phyloP scores from a whole-genome alignment of 2,329 filamentous ascomycete species.

The Phaeophleospora eucalypticola region DNA sequence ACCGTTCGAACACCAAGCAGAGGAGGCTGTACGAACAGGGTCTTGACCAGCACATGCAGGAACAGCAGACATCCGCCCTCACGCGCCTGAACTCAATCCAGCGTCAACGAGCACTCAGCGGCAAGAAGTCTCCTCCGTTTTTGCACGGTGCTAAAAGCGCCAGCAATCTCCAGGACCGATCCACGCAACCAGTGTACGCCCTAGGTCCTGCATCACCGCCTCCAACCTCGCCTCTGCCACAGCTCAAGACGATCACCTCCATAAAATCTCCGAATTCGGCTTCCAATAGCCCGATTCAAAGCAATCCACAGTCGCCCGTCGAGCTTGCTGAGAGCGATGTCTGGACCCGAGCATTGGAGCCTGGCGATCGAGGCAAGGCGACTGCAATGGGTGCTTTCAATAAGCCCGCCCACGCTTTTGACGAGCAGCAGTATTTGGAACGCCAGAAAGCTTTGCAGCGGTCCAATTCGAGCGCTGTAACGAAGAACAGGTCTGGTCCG shows the following conservation, averaged over 20 bases:
- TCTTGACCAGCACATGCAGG: slow-evolving; percentile 72
- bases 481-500: slow-evolving; percentile 15
- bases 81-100: slow-evolving; percentile 76
- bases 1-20: slow-evolving; percentile 65
- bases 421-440: slow-evolving; percentile 80
- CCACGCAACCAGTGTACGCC: slow-evolving; percentile 28
- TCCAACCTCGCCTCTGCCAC: slow-evolving; percentile 35
- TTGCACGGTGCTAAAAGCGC: slow-evolving; percentile 51
- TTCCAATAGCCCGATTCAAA: slow-evolving; percentile 36
- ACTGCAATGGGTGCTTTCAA: slow-evolving; percentile 70
- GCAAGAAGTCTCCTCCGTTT: slow-evolving; percentile 45
- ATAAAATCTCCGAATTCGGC: slow-evolving; percentile 33
- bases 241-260: slow-evolving; percentile 33
- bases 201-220: slow-evolving; percentile 40
- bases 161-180: slow-evolving; percentile 58
- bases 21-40: slow-evolving; percentile 80
- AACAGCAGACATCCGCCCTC: slow-evolving; percentile 72
- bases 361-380: slow-evolving; percentile 75
- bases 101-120: slow-evolving; percentile 53
- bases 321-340: slow-evolving; percentile 63
- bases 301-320: slow-evolving; percentile 48
- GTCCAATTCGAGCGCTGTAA: slow-evolving; percentile 25
- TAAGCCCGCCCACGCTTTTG: slow-evolving; percentile 70
- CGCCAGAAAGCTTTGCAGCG: slow-evolving; percentile 77
- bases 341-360: slow-evolving; percentile 62